Base-by-base conservation (phyloP, 1,284 basidiomycete species). In the Naganishia liquefaciens region DNA sequence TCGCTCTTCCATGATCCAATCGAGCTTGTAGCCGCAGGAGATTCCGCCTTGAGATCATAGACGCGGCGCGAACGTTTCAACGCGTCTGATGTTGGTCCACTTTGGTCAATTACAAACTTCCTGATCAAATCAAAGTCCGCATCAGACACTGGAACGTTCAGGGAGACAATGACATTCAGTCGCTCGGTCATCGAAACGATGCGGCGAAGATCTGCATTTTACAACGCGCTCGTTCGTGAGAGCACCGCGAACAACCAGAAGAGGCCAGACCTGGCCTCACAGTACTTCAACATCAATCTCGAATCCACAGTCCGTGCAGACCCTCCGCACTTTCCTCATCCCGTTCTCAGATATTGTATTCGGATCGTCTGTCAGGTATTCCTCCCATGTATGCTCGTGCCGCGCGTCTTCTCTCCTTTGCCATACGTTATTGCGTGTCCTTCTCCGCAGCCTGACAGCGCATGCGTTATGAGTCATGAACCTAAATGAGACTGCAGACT, bases 341-440 rank as follows among this genome's bases (percentile, higher is more conserved):
- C 83, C 81, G 10, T 83, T 84, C 10, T 81, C 77, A 1, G 85
- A 86, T 53, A 86, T 82, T 1, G 19, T 28, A 11, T 46, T 9
- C 43, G 55, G 30, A 64, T 78, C 73, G 0, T 82, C 81, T 66
- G 74, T 69, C 70, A 87, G 83, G 3, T 85, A 80, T 39, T 82
- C 81, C 10, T 88, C 86, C 75, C 89, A 96, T 19, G 85, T 82
- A 79, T 97, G 93, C 63, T 84, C 85, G 77, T 97, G 93, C 75
- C 92, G 89, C 63, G 86, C 87, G 70, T 96, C 93, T 74, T 88
- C 87, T 57, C 90, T 83, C 68, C 86, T 83, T 77, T 95, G 93
- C 87, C 90, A 96, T 10, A 92, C 84, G 43, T 91, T 90, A 76
- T 93, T 93, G 71, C 89, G 85, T 2, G 93, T 96, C 68, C 88